These are phyloP conservation scores for Stropharia rugosoannulata DNA, from an alignment of 768 basidiomycete genomes.

Conservation along the genomic window DNA sequence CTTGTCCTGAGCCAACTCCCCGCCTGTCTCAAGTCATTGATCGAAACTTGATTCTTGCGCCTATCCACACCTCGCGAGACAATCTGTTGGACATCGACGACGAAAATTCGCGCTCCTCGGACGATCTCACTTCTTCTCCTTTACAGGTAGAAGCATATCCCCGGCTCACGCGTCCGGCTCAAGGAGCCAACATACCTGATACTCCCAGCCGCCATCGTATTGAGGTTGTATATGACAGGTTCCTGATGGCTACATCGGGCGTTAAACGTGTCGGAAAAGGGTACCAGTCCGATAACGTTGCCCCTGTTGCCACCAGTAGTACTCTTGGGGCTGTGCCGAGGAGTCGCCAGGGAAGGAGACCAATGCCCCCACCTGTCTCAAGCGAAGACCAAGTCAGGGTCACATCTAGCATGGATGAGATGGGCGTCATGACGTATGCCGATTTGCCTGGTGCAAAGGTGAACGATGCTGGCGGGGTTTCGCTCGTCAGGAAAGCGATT, in stretches of 20 bases:
- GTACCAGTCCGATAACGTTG: slow-evolving; percentile 70
- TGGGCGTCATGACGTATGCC: slow-evolving; percentile 51
- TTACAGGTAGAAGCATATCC: slow-evolving; percentile 68
- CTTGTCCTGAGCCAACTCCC: slow-evolving; percentile 42
- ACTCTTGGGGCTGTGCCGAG: slow-evolving; percentile 11
- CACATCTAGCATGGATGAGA: slow-evolving; percentile 57
- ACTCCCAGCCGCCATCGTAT: slow-evolving; percentile 59
- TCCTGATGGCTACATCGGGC: slow-evolving; percentile 79
- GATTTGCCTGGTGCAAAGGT: slow-evolving; percentile 26
- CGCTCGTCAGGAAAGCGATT: slow-evolving; percentile 68
- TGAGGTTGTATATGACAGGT: slow-evolving; percentile 79
- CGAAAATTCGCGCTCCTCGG: slow-evolving; percentile 34
- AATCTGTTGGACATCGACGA: slow-evolving; percentile 30
- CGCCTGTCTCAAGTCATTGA: slow-evolving; percentile 70
- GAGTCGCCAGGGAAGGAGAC: slow-evolving; percentile 42
- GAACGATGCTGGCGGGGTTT: slow-evolving; percentile 50
- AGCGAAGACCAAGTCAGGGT: slow-evolving; percentile 54
- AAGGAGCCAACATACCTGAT: slow-evolving; percentile 38
- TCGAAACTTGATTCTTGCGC: slow-evolving; percentile 64
- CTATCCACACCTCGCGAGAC: slow-evolving; percentile 42
- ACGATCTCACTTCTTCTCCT: slow-evolving; percentile 63
- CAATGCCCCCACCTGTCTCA: slow-evolving; percentile 73
- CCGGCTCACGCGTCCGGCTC: slow-evolving; percentile 37
- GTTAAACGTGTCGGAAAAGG: slow-evolving; percentile 81
- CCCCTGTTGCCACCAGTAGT: slow-evolving; percentile 28